Conservation (phyloP, 306 rosid species). For the Gillenia trifoliata region DNA sequence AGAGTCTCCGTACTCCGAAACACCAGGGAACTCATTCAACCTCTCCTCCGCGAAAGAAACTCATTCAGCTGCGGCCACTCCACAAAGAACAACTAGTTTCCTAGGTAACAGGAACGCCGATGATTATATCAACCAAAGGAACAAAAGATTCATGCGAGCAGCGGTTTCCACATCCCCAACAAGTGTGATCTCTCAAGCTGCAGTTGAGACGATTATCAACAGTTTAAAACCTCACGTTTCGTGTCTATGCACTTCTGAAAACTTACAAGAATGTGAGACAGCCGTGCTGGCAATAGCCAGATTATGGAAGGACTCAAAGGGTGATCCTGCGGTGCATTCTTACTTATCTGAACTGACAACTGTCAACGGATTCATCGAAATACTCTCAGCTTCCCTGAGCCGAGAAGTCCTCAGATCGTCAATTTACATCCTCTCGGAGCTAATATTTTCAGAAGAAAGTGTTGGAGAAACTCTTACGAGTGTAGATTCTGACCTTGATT, state of each 20-base stretch:
- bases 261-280: conserved; percentile 68
- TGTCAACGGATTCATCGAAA: conserved; percentile 74
- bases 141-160: conserved; percentile 48
- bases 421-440: conserved; percentile 68
- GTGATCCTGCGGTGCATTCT: conserved; percentile 60
- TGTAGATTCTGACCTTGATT: conserved; percentile 85
- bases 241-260: conserved; percentile 72
- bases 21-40: conserved; percentile 42
- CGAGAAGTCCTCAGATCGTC: conserved; percentile 72
- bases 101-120: conserved; percentile 34
- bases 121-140: conserved; percentile 45
- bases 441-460: conserved; percentile 51
- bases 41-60: conserved; percentile 41
- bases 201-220: conserved; percentile 61
- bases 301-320: conserved; percentile 78
- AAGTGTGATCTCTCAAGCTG: conserved; percentile 81
- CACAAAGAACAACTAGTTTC: conserved; percentile 30
- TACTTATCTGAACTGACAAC: conserved; percentile 65
- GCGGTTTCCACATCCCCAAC: conserved; percentile 57
- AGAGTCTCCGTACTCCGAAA: conserved; percentile 51
- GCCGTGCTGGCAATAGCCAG: conserved; percentile 63
- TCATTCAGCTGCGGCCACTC: conserved; percentile 32
- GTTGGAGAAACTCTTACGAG: conserved; percentile 69
- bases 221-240: conserved; percentile 61
- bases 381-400: conserved; percentile 64